These are phyloP conservation scores for Cordyceps pruinosa DNA, from an alignment of 2,329 filamentous ascomycete genomes.

Conservation along the genomic window DNA sequence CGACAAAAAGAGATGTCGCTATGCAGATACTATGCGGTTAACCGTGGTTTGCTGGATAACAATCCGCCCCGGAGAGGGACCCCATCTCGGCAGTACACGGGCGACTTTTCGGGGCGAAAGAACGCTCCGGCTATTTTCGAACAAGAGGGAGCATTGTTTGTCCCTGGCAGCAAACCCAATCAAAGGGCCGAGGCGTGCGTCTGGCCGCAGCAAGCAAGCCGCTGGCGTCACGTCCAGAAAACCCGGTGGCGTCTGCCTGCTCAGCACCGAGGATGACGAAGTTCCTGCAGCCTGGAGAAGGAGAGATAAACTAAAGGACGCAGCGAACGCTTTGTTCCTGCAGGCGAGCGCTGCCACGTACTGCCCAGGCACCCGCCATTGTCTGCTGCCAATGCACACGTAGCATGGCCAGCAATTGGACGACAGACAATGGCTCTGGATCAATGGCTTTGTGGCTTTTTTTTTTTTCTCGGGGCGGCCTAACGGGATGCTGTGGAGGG, in stretches of 20 bases:
- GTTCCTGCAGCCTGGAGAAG: not conserved
- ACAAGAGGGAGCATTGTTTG: conserved; percentile 1
- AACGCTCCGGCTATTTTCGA: too few species aligned
- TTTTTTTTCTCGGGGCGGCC: not conserved
- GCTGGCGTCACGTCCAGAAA: not conserved
- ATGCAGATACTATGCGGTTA: too few species aligned
- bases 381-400: not conserved
- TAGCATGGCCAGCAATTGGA: not conserved
- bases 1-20: too few species aligned
- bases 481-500: not conserved
- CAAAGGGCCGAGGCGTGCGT: not conserved
- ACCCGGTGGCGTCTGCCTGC: too few species aligned
- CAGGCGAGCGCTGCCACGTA: not conserved
- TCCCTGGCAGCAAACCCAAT: not conserved
- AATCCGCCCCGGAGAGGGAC: too few species aligned
- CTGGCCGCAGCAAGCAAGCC: not conserved
- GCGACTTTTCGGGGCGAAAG: not conserved
- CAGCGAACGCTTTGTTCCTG: not conserved
- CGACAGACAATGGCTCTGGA: not conserved
- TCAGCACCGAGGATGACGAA: not conserved
- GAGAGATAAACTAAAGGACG: not conserved
- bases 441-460: not conserved
- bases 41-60: too few species aligned
- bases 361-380: not conserved
- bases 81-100: too few species aligned